phyloP scores from a whole-genome alignment of 257 asterid genomes.

The Solanum microdontum region DNA sequence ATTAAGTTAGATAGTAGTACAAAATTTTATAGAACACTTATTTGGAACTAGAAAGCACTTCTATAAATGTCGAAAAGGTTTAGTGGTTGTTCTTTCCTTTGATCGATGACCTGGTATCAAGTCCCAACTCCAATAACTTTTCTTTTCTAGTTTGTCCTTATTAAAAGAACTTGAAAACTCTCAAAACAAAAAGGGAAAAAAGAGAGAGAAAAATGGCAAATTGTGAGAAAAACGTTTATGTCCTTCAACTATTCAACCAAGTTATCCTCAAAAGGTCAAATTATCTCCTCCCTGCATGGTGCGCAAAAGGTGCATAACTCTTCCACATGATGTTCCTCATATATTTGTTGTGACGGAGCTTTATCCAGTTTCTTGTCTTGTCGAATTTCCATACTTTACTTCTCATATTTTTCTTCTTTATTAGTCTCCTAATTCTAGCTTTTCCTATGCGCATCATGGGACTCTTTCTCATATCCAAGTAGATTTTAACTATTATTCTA shows the following conservation, averaged over 20 bases:
- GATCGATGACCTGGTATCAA: background rate
- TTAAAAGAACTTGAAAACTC: background rate
- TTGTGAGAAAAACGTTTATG: background rate
- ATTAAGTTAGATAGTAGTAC: background rate
- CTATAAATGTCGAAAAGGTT: background rate
- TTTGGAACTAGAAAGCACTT: background rate
- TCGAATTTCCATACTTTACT: background rate
- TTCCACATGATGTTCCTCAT: background rate
- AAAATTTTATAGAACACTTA: background rate
- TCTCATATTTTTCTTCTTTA: background rate
- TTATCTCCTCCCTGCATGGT: background rate
- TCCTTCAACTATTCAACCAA: background rate
- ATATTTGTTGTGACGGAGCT: background rate
- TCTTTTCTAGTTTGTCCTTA: background rate
- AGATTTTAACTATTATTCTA: background rate
- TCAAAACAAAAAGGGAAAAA: background rate
- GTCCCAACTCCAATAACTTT: background rate
- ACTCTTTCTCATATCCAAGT: background rate
- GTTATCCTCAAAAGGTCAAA: background rate
- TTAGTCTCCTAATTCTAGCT: background rate
- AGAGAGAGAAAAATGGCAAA: no score
- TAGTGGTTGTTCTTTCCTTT: no score
- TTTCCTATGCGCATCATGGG: background rate
- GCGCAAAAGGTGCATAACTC: background rate
- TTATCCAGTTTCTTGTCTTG: background rate